These are phyloP conservation scores for Phytophthora brassicae DNA, from an alignment of 352 stramenopile species.

Conservation along the genomic window DNA sequence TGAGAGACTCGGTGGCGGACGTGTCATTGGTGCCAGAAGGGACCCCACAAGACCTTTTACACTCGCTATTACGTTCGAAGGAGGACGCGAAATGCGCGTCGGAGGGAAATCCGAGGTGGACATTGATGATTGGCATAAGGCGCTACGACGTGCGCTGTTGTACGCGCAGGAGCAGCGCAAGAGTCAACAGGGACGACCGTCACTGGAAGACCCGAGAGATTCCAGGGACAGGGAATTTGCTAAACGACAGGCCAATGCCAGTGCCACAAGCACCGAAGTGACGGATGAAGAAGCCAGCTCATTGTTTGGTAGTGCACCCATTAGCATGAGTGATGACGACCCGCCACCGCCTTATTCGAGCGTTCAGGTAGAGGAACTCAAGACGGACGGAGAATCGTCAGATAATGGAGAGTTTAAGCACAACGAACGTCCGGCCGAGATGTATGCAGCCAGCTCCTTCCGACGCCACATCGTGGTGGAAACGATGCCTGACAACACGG, in stretches of 20 bases:
- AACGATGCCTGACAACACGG: conserved; percentile 49
- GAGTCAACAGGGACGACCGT: conserved; percentile 19
- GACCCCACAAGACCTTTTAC: conserved; percentile 66
- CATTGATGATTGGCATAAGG: conserved; percentile 74
- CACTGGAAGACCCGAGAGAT: conserved; percentile 29
- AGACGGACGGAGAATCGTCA: conserved; percentile 16
- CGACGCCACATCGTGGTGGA: conserved; percentile 67
- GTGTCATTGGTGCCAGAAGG: conserved; percentile 55
- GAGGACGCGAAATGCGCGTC: conserved; percentile 65
- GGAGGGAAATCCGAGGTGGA: conserved; percentile 63
- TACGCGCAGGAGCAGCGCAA: conserved; percentile 36
- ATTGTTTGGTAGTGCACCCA: conserved; percentile 26
- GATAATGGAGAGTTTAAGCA: conserved; percentile 26
- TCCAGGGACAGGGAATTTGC: conserved; percentile 32
- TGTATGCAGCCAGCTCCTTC: conserved; percentile 49
- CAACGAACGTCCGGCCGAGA: conserved; percentile 29
- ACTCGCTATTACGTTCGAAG: conserved; percentile 63
- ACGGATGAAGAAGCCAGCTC: conserved; percentile 34
- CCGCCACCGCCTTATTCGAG: conserved; percentile 25
- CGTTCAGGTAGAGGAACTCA: conserved; percentile 18
- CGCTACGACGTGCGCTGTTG: conserved; percentile 46
- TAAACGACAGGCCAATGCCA: conserved; percentile 31
- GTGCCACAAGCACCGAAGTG: conserved; percentile 15
- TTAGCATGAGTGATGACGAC: conserved; percentile 10
- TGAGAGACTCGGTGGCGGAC: conserved; percentile 47